Conservation (phyloP, 176 grass and related monocot species). For the Echinochloa phyllopogon region DNA sequence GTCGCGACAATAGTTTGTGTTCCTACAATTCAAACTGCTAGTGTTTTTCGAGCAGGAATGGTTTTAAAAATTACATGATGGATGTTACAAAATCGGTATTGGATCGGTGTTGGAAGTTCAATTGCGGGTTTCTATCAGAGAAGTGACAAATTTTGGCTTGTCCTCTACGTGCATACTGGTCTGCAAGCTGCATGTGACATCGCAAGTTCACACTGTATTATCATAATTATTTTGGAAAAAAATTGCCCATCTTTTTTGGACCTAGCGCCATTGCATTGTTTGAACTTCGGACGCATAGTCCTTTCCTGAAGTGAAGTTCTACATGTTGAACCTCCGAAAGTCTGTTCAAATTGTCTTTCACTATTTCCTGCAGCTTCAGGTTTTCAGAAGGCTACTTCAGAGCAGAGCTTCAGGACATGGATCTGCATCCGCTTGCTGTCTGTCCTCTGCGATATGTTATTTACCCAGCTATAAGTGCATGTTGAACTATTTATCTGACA, state of each 20-base stretch:
- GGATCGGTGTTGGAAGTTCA: neutral
- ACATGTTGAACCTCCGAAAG: neutral
- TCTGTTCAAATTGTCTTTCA: neutral
- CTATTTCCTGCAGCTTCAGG: neutral
- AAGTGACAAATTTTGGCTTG: neutral
- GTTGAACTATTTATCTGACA: neutral
- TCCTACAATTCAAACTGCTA: slow-evolving; percentile 24
- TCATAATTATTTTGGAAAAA: no score
- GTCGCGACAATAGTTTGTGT: slow-evolving; percentile 42
- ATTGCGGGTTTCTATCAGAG: neutral
- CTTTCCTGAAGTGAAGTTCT: neutral
- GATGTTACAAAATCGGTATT: neutral
- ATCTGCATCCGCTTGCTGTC: neutral
- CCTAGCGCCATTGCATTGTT: neutral
- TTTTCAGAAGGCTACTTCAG: neutral
- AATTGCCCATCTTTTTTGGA: neutral
- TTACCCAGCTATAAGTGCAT: neutral
- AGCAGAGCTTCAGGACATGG: neutral
- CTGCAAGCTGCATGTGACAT: neutral
- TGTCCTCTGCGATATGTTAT: no score
- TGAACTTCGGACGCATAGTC: neutral
- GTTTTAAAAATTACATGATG: neutral
- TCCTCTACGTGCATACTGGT: neutral
- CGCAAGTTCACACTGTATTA: neutral
- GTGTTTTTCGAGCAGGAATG: neutral